Evolutionary conservation across 371 early-diverging fungal genomes (phyloP).

Genomic region (Mortierella polycephala): DNA sequence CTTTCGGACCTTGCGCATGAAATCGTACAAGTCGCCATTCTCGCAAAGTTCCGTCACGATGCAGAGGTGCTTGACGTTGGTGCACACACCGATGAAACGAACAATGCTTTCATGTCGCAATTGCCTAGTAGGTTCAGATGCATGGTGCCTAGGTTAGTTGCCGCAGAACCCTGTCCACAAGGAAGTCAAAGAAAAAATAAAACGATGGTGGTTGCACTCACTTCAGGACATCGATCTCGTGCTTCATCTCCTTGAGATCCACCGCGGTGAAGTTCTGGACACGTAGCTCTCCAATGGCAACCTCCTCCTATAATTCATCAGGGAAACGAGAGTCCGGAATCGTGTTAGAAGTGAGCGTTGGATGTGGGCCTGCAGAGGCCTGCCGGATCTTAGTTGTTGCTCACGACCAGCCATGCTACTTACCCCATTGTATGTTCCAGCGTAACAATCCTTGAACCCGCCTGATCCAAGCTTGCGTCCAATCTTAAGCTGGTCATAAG

Average conservation of each 20-base stretch:
- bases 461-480: slow-evolving; percentile 80
- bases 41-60: slow-evolving; percentile 82
- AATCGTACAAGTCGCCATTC: slow-evolving; percentile 81
- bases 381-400: background rate
- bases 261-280: slow-evolving; percentile 73
- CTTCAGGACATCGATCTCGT: slow-evolving; percentile 83
- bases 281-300: slow-evolving; percentile 79
- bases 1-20: slow-evolving; percentile 71
- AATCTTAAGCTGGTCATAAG: slow-evolving; percentile 65
- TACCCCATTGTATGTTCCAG: slow-evolving; percentile 71
- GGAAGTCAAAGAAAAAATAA: background rate
- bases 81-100: slow-evolving; percentile 80
- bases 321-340: background rate
- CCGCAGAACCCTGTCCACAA: background rate
- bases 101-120: slow-evolving; percentile 83
- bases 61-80: slow-evolving; percentile 72
- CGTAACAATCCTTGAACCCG: slow-evolving; percentile 84
- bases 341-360: background rate
- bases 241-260: slow-evolving; percentile 78
- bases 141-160: background rate
- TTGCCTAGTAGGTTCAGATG: slow-evolving; percentile 57
- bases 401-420: slow-evolving; percentile 7
- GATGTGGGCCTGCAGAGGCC: background rate
- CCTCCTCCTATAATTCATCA: slow-evolving; percentile 61
- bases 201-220: slow-evolving; percentile 32